phyloP scores from a whole-genome alignment of 495 filamentous ascomycete genomes.

The Aspergillus nidulans region DNA sequence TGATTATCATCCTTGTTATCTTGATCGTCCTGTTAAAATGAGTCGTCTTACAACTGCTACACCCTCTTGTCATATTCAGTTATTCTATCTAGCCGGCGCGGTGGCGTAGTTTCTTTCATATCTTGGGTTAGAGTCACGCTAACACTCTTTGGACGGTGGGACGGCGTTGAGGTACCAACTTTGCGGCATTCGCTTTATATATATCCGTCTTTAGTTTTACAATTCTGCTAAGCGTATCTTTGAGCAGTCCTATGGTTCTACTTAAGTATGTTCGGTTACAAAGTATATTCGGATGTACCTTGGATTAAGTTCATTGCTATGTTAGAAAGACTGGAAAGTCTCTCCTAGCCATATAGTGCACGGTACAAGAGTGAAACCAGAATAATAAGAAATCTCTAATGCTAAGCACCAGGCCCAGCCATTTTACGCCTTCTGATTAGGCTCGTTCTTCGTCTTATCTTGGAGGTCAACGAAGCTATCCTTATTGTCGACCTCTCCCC shows the following conservation, averaged over 20 bases:
- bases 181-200: background rate
- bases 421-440: slow-evolving; percentile 12
- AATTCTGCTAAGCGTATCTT: background rate
- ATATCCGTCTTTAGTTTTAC: too few relatives aligned
- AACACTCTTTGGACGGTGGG: slow-evolving; percentile 9
- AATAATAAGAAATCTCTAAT: background rate
- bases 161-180: slow-evolving; percentile 5
- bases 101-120: background rate
- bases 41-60: background rate
- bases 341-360: background rate
- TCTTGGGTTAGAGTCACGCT: background rate
- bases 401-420: background rate
- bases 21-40: slow-evolving; percentile 76
- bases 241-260: background rate
- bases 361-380: background rate
- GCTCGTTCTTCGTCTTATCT: slow-evolving; percentile 40
- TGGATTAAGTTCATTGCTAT: background rate
- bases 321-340: background rate
- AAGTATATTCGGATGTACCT: background rate
- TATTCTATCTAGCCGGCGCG: slow-evolving; percentile 2
- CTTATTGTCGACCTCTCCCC: slow-evolving; percentile 46
- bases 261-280: background rate
- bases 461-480: slow-evolving; percentile 49
- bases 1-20: slow-evolving; percentile 74
- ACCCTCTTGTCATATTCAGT: slow-evolving; percentile 1